phyloP scores from a whole-genome alignment of 176 grass and related monocot species.

The Eragrostis nindensis region DNA sequence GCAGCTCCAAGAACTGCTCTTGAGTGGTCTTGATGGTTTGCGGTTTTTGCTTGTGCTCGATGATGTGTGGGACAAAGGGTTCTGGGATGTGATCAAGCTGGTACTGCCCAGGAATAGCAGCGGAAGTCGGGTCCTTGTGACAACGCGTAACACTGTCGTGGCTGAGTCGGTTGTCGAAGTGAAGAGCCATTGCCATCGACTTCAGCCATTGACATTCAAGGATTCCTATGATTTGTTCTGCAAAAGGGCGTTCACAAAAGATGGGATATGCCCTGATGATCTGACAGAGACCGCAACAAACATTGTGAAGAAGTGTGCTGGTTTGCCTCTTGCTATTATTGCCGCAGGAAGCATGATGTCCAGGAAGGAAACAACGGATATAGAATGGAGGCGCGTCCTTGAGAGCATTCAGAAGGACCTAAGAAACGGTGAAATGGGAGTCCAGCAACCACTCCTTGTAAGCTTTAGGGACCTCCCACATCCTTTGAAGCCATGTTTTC shows the following conservation, averaged over 20 bases:
- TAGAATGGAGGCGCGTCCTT: slow-evolving; percentile 43
- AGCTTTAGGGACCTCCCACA: slow-evolving; percentile 48
- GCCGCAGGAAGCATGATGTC: slow-evolving; percentile 51
- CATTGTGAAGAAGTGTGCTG: slow-evolving; percentile 52
- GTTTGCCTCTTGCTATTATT: slow-evolving; percentile 54
- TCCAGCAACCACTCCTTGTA: slow-evolving; percentile 35
- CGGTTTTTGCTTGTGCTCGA: slow-evolving; percentile 53
- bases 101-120: slow-evolving; percentile 21
- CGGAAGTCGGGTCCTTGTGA: slow-evolving; percentile 36
- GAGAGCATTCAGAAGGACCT: slow-evolving; percentile 43
- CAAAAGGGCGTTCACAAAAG: slow-evolving; percentile 37
- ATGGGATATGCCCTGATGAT: slow-evolving; percentile 30
- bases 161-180: not conserved
- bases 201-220: slow-evolving; percentile 37
- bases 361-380: slow-evolving; percentile 11
- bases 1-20: slow-evolving; percentile 45
- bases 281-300: slow-evolving; percentile 31
- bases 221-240: slow-evolving; percentile 51
- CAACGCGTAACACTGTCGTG: slow-evolving; percentile 29
- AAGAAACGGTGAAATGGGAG: slow-evolving; percentile 25
- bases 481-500: slow-evolving; percentile 52
- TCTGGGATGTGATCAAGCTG: slow-evolving; percentile 44
- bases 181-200: slow-evolving; percentile 7
- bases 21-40: slow-evolving; percentile 18
- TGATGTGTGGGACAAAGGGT: slow-evolving; percentile 45